These are phyloP conservation scores for Sporothrix brunneoviolacea DNA, from an alignment of 2,329 filamentous ascomycete genomes.

Conservation along the genomic window DNA sequence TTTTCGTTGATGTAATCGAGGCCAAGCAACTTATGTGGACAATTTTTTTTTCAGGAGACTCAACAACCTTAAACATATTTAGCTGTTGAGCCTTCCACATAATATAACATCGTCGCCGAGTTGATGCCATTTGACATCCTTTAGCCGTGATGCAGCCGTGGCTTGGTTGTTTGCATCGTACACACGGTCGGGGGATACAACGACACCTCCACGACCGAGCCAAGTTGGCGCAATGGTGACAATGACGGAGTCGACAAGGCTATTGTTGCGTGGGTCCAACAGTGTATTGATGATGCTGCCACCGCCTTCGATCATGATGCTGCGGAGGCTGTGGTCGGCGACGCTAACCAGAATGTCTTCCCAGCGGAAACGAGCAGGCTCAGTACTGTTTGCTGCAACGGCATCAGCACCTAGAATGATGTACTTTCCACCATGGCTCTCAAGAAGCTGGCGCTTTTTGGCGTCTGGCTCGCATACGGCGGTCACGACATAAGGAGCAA, in stretches of 20 bases:
- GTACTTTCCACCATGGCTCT: slow-evolving; percentile 47
- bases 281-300: slow-evolving; percentile 75
- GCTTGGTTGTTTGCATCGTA: slow-evolving; percentile 42
- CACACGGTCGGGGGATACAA: slow-evolving; percentile 63
- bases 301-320: slow-evolving; percentile 90
- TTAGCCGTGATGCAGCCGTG: slow-evolving; percentile 57
- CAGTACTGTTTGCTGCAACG: slow-evolving; percentile 12
- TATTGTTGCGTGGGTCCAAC: slow-evolving; percentile 53
- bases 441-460: slow-evolving; percentile 36
- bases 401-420: slow-evolving; percentile 29
- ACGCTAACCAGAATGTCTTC: slow-evolving; percentile 54
- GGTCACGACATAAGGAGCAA: slow-evolving; percentile 67
- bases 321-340: slow-evolving; percentile 54
- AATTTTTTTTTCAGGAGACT: no score
- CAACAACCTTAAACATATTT: neutral
- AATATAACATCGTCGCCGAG: slow-evolving; percentile 79
- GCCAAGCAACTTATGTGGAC: neutral
- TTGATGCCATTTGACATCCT: slow-evolving; percentile 64
- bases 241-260: slow-evolving; percentile 66
- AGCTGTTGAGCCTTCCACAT: slow-evolving; percentile 49
- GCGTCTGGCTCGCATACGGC: slow-evolving; percentile 38
- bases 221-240: slow-evolving; percentile 86
- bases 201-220: slow-evolving; percentile 76
- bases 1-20: neutral
- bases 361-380: slow-evolving; percentile 53